Conservation (phyloP, 225 moss, liverwort and hornwort species). For the Rhytidiadelphus loreus region DNA sequence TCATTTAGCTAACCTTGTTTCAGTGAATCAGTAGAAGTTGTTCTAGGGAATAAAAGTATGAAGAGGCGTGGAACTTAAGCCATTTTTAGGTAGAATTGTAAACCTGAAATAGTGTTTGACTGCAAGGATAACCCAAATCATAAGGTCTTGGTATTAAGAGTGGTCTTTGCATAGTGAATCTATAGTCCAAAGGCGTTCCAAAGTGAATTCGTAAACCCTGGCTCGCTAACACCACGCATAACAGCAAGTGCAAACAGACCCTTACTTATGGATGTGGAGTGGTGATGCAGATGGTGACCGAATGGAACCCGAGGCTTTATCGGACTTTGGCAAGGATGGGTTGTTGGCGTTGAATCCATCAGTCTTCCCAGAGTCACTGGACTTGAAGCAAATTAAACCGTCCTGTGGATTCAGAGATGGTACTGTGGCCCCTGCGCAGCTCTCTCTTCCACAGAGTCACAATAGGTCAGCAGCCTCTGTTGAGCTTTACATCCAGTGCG, state of each 20-base stretch:
- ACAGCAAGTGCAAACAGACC: background rate
- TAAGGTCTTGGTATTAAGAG: background rate
- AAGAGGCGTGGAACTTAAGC: background rate
- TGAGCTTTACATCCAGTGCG: conserved; percentile 12
- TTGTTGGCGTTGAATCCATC: conserved; percentile 9
- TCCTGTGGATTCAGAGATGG: conserved; percentile 20
- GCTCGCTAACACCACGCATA: background rate
- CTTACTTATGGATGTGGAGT: background rate
- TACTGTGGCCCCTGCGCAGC: conserved; percentile 6
- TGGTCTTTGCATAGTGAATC: background rate
- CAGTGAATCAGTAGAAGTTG: background rate
- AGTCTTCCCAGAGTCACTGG: conserved; percentile 2
- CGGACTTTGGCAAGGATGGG: background rate
- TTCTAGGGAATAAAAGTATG: background rate
- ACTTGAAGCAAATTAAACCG: conserved; percentile 5
- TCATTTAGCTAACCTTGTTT: background rate
- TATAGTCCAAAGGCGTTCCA: background rate
- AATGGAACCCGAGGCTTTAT: conserved; percentile 5
- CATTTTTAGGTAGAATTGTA: background rate
- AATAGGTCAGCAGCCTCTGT: background rate
- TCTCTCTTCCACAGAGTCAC: background rate
- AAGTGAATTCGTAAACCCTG: background rate
- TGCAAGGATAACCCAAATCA: background rate
- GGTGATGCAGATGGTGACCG: conserved; percentile 11
- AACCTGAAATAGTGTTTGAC: background rate